A percentile compares a stretch with the other conserved stretches of the same genome.
Evolutionary conservation across 108 stramenopile species (phyloP).

Genomic region (Skeletonema marinoi): DNA sequence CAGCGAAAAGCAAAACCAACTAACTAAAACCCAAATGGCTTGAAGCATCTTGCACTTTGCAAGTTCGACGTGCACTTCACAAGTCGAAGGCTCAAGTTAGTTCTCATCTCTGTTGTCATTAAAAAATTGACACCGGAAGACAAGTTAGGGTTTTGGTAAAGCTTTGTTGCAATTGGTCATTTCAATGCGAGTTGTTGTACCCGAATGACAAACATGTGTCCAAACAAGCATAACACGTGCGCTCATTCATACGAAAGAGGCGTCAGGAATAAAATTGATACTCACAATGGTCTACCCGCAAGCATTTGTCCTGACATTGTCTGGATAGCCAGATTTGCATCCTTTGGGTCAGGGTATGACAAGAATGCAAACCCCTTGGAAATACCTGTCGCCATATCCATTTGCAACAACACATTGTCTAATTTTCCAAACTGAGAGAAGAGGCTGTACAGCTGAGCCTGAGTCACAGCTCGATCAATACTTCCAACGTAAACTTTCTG

Average conservation of each 20-base stretch:
- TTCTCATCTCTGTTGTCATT: slow-evolving; percentile 3
- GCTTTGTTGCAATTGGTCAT: slow-evolving; percentile 1
- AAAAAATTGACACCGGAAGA: slow-evolving; percentile 1
- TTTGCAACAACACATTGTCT: slow-evolving; percentile 70
- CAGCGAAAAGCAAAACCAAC: slow-evolving; percentile 10
- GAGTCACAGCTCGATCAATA: slow-evolving; percentile 69
- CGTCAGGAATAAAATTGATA: slow-evolving; percentile 12
- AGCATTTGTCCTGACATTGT: slow-evolving; percentile 81
- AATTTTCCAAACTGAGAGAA: slow-evolving; percentile 84
- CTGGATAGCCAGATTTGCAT: slow-evolving; percentile 86
- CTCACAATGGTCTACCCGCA: slow-evolving; percentile 57
- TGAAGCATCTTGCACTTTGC: slow-evolving; percentile 1
- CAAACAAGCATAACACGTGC: neutral
- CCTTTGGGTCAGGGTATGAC: slow-evolving; percentile 73
- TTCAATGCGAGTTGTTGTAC: neutral
- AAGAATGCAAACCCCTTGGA: slow-evolving; percentile 83
- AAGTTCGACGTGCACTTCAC: slow-evolving; percentile 2
- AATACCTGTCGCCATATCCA: slow-evolving; percentile 65
- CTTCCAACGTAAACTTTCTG: slow-evolving; percentile 88
- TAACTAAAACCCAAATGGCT: slow-evolving; percentile 3
- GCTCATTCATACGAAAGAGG: neutral
- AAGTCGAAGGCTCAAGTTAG: slow-evolving; percentile 2
- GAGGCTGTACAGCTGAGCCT: slow-evolving; percentile 70
- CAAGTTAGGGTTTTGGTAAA: slow-evolving; percentile 2
- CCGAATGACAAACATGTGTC: neutral